phyloP scores from a whole-genome alignment of 1,139 yeast genomes.

The Geotrichum fermentans region DNA sequence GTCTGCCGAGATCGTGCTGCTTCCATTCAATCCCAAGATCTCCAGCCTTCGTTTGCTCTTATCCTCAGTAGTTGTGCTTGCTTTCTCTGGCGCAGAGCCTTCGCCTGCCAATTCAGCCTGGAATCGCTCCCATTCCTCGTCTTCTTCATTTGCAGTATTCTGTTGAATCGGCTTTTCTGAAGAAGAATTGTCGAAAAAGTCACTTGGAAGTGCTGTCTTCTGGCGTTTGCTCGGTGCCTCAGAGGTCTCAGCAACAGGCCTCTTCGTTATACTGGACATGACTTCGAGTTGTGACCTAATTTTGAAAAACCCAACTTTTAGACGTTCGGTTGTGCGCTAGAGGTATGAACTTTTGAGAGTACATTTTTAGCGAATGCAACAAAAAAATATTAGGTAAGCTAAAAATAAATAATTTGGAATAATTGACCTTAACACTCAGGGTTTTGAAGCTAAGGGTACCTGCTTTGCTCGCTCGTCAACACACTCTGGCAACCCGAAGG shows the following conservation, averaged over 20 bases:
- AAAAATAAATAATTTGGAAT: no score
- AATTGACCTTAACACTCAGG: no score
- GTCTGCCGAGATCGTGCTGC: conserved; percentile 10
- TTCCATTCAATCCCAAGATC: conserved; percentile 3
- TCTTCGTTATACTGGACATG: conserved; percentile 28
- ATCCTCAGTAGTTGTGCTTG: background rate
- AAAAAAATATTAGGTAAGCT: conserved; percentile 3
- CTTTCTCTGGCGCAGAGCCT: background rate
- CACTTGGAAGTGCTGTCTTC: conserved; percentile 1
- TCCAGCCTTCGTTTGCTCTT: conserved; percentile 1
- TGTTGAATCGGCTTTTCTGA: background rate
- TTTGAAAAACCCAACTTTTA: no score
- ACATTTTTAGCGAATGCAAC: no score
- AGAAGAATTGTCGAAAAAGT: background rate
- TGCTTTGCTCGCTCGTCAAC: no score
- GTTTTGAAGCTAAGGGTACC: no score
- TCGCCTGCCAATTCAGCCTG: conserved; percentile 16
- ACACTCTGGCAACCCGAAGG: conserved; percentile 68
- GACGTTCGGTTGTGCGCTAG: no score
- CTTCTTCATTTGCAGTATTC: conserved; percentile 4
- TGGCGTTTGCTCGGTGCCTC: conserved; percentile 52
- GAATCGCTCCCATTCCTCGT: conserved; percentile 19
- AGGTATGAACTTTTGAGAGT: no score
- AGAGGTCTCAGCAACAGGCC: conserved; percentile 80
- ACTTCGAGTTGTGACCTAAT: no score